Base-by-base conservation (phyloP, 768 basidiomycete genomes). In the Postia placenta region DNA sequence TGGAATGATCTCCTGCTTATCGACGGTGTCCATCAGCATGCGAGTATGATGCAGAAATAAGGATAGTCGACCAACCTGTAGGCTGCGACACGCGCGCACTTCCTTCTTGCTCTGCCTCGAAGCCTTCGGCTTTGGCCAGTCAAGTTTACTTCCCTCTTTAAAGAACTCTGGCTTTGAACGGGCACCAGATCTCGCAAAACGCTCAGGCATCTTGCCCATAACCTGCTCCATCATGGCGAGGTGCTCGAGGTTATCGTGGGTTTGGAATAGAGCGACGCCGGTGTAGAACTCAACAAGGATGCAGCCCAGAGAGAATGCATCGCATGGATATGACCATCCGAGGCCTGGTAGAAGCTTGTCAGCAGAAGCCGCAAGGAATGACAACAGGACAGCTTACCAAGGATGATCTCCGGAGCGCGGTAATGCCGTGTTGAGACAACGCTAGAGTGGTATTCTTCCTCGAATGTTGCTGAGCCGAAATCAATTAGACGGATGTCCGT, bases 221-320 rank as follows among this genome's bases (percentile, higher is more conserved):
- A 98, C 96, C 65, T 89, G 85, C 65, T 98, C 94, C 96, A 99
- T 99, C 96, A 99, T 99, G 35, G 95, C 96, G 12, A 99, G 81
- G 68, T 99, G 96, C 66, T 99, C 96, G 7, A 98, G 79, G 65
- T 99, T 98, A 69, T 98, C 95, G 61, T 98, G 96, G 0, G 96
- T 98, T 68, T 99, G 96, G 70, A 96, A 99, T n/a, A 99, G 78
- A 6, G 96, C 96, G 27, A 92, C 82, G 23, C 96, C 96, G 15
- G 96, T 99, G 71, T 83, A 95, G 66, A 99, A 98, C 66, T 99
- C 96, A 50, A 99, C 94, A 22, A 99, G 80, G 57, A 99, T 99
- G 69, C 96, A 99, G 5, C 96, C 96, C 44, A 99, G 78, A 15
- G 96, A 99, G 69, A 96, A 99, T 26, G 92, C 91, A 69, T 99